Base-by-base conservation (phyloP, 1,139 yeast species). In the Lodderomyces metapsilosis region DNA sequence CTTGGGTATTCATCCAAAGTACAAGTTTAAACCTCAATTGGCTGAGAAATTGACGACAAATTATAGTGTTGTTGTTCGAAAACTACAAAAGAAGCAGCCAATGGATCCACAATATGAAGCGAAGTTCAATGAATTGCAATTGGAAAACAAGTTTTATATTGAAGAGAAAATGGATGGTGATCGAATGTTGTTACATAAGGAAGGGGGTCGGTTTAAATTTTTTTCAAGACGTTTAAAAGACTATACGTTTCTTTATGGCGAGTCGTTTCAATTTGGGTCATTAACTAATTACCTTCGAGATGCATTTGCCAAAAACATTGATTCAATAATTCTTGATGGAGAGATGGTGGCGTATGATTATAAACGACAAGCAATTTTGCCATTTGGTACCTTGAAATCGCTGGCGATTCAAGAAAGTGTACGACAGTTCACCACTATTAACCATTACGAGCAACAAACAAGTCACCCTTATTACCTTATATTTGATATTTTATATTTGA, bases 131-230 rank as follows among this genome's bases (percentile, higher is more conserved):
- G 30, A 38, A 2, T 39, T 47, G 36, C 42, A 45, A 1, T 39
- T 61, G 8, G 35, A 54, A 13, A 52, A 56, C 37, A 76, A 76
- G 27, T 88, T 88, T 54, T 77, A 73, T 43, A 80, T 92, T 20
- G 98, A 92, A 54, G 97, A 92, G 58, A 92, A 92, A 57, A 76
- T 89, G 68, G 98, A 92, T 61, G 98, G 98, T 2, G 98, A 91
- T 57, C 64, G 98, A 49, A 80, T 88, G 57, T 82, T 87, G 40
- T 51, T 89, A 30, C 98, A 92, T 58, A 61, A 61, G 21, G 50
- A 58, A 12, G 76, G 78, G 1, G 52, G 59, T 4, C 57, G 61
- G 3, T 78, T 84, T 53, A 74, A 74, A 46, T 89, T 79, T 61
- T 84, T 65, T 53, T 80, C 89, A 37, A 68, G 97, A 50, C 70